Evolutionary conservation across 2,329 filamentous ascomycete genomes (phyloP), one percentile per base, ranked within the genome.

Genomic region (Aspergillus pseudotamarii): DNA sequence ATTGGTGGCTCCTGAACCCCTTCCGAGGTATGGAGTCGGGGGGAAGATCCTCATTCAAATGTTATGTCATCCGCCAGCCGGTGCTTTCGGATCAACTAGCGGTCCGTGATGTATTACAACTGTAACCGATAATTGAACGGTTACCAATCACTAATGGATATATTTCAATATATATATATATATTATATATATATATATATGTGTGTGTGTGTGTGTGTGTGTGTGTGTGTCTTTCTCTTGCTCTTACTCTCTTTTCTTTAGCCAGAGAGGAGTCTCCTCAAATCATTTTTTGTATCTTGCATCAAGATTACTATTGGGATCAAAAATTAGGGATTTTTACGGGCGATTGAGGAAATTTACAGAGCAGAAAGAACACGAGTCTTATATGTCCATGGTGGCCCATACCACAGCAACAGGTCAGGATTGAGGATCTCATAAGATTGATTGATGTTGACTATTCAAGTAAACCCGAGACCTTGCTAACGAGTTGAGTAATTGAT

Each of bases 31-130:
- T 53, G n/a, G 32, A 34, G 32, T 54, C 21, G 10, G 14, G 28
- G 48, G 19, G 11, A 46, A 9, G 8, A 32, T 10, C 8, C 21
- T 54, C 30, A 38, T 12, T 41, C 30, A 53, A 21, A 53, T 26
- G 23, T 51, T 53, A 53, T 53, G 50, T 53, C 50, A 53, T 53
- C 50, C 48, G 16, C 28, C 50, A 53, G 14, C 50, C 34, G 50
- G 26, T 53, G 16, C 16, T 23, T 23, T 53, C 28, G 50, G 26
- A 32, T 32, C 28, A 32, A 53, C 26, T 32, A 32, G 50, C 26
- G 50, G 50, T 28, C 50, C 28, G 50, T 28, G 38, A n/a, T n/a
- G 8, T 41, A n/a, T 41, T 41, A 19, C 8, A 41, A 19, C 38
- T 19, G 36, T 6, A 38, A 38, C 38, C 14, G 36, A 38, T 38